These are phyloP conservation scores for Notholithocarpus densiflorus DNA, from an alignment of 306 rosid genomes.

Conservation along the genomic window DNA sequence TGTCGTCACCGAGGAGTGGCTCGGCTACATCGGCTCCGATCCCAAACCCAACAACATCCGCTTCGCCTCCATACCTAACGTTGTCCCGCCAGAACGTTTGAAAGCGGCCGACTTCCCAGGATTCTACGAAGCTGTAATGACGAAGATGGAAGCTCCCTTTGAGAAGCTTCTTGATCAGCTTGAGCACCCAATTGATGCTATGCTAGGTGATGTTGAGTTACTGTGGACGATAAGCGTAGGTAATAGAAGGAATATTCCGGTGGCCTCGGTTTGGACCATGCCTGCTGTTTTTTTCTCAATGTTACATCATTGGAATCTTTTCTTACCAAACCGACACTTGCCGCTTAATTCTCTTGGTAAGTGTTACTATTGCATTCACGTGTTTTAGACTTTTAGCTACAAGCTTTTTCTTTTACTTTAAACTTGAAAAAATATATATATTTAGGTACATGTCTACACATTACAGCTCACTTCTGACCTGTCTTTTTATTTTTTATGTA, in stretches of 20 bases:
- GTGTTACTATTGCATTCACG: background rate
- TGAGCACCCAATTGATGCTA: background rate
- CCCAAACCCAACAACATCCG: constrained; percentile 4
- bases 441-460: background rate
- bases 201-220: constrained; percentile 19
- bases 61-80: constrained; percentile 22
- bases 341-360: background rate
- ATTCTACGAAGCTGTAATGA: constrained; percentile 21
- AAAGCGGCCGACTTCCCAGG: constrained; percentile 5
- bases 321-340: background rate
- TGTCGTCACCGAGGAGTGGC: constrained; percentile 31
- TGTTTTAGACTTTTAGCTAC: no score
- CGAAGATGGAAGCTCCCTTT: constrained; percentile 26
- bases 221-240: constrained; percentile 16
- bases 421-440: background rate
- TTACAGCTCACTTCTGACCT: no score
- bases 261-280: constrained; percentile 14
- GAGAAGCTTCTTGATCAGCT: constrained; percentile 3
- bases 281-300: constrained; percentile 11
- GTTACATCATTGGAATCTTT: background rate
- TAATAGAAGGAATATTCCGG: constrained; percentile 18
- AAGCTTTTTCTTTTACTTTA: background rate
- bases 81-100: constrained; percentile 23
- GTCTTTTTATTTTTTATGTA: no score
- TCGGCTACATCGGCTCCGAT: constrained; percentile 10